Base-by-base conservation (phyloP, 108 stramenopile genomes). In the Epipyxis sp. region DNA sequence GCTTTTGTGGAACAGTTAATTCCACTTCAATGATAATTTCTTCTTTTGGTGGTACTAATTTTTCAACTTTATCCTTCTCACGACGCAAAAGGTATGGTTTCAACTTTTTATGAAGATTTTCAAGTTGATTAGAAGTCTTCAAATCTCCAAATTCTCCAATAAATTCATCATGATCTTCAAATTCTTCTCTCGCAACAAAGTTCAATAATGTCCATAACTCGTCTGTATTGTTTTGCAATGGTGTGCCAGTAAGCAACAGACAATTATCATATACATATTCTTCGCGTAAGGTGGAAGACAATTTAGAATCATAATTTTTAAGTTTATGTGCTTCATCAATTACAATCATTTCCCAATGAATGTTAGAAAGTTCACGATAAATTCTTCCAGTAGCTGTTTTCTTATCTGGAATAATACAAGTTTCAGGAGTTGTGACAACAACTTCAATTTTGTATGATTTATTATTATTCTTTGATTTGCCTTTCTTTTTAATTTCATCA, bases 271-370 rank as follows among this genome's bases (percentile, higher is more conserved):
- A 93, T n/a, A 69, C 45, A 65, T 94, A 92, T 13, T 77, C 61
- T 44, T 95, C 90, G 3, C 92, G 85, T 59, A 97, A 80, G 50
- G 90, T 92, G 59, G 84, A 74, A 16, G 94, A 91, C 42, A 97
- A 86, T 82, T 97, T 94, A 34, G 80, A 80, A 39, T 83, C 86
- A 74, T 91, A 91, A 81, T 96, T 98, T 82, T 98, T 98, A 69
- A 98, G 84, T 20, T 94, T 87, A 80, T 98, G 98, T 0, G 94
- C 97, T 93, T 96, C 95, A 80, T 96, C 95, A 25, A 98, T 92
- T 69, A 98, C 91, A 46, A 92, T 90, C 81, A 92, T 91, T 74
- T 93, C 90, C 92, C 92, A 95, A 1, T 80, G 77, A 34, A 92
- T 84, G 1, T 85, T 86, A n/a, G 91, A 91, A 6, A 97, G 86